Evolutionary conservation across 768 basidiomycete genomes (phyloP), one percentile per base, ranked within the genome.

Genomic region (Rhodotorula toruloides): DNA sequence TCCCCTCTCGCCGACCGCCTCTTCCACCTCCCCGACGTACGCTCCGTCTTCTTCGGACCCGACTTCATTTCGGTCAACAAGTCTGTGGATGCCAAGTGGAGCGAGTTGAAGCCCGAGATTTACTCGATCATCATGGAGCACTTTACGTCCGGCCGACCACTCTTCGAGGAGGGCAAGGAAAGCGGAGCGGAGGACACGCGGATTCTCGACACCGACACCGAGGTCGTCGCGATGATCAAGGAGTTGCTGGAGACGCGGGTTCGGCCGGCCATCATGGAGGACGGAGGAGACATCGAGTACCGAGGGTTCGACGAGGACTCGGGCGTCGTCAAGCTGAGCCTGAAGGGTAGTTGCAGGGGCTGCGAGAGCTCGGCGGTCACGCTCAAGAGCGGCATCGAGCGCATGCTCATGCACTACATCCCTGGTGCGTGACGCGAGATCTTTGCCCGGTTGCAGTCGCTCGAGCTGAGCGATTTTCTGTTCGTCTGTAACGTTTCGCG

Each of bases 401-500:
- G 96, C 69, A 98, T 99, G 96, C 80, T 99, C 74, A 92, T 91
- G 91, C 94, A 98, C 79, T 98, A 98, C 75, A 91, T 99, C 59
- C 94, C 94, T 3, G 77, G 78, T 78, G 36, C 71, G 78, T 72
- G n/a, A 11, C 22, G 31, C 56, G n/a, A 11, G 17, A n/a, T 27
- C 13, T 36, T 29, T 43, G 10, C 29, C 16, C n/a, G n/a, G n/a
- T n/a, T n/a, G n/a, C n/a, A n/a, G n/a, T n/a, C 5, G 31, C 32
- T 43, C 27, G n/a, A n/a, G 34, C 4, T 32, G 4, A 17, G 2
- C 36, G 8, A 12, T 37, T 58, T 8, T 43, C 34, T 48, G 32
- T 34, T 61, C 37, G 63, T 61, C 58, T n/a, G n/a, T n/a, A n/a
- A n/a, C n/a, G n/a, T n/a, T n/a, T n/a, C n/a, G n/a, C n/a, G n/a